phyloP scores from a whole-genome alignment of 495 filamentous ascomycete species.

The Pyrenopolyporus hunteri region DNA sequence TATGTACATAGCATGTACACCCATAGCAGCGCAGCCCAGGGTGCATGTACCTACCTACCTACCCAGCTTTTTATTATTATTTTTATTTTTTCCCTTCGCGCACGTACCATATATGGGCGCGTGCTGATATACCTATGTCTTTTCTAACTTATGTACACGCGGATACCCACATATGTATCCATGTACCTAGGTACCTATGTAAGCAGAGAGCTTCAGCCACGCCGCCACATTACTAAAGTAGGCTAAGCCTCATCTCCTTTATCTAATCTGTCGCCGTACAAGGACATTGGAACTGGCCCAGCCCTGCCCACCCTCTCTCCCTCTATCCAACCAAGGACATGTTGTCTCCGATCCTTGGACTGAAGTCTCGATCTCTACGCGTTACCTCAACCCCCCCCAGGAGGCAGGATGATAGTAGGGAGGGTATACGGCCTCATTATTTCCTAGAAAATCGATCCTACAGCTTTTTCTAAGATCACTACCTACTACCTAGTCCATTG shows the following conservation, averaged over 20 bases:
- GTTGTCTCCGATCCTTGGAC: constrained; percentile 40
- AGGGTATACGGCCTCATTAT: constrained; percentile 8
- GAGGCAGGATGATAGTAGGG: constrained; percentile 13
- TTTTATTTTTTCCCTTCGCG: no score
- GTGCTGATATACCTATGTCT: no score
- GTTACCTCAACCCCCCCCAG: constrained; percentile 27
- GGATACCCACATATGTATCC: background rate
- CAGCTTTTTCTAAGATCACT: constrained; percentile 26
- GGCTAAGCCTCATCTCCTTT: background rate
- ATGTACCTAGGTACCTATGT: background rate
- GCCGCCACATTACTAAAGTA: no score
- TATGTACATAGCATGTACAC: background rate
- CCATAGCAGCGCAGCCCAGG: background rate
- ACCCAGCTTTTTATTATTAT: no score
- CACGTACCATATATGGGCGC: no score
- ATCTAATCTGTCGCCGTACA: background rate
- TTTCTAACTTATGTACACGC: no score
- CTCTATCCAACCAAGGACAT: constrained; percentile 6
- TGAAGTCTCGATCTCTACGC: constrained; percentile 35
- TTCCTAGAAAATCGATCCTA: constrained; percentile 23
- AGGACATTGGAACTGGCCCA: no score
- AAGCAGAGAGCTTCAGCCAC: no score
- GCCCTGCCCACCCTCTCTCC: constrained; percentile 1
- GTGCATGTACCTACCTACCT: background rate
- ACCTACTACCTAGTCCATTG: constrained; percentile 3